A percentile compares a stretch with the other conserved stretches of the same genome.
Evolutionary conservation across 768 basidiomycete species (phyloP).

Genomic region (Megacollybia marginata): DNA sequence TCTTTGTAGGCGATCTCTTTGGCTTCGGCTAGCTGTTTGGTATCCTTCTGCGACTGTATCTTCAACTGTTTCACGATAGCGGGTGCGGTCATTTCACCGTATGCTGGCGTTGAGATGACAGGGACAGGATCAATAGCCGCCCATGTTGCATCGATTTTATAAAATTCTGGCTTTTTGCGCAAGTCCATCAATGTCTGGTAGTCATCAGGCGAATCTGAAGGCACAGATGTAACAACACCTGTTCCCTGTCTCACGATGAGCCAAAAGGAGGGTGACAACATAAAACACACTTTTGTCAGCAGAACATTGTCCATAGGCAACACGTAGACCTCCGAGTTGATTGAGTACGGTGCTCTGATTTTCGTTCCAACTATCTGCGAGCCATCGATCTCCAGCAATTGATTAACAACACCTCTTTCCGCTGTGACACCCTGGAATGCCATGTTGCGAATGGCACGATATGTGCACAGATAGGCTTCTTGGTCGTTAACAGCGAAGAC

Average conservation of each 20-base stretch:
- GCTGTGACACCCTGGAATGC: constrained; percentile 84
- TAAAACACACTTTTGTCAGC: constrained; percentile 67
- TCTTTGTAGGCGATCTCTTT: constrained; percentile 99
- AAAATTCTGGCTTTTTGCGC: constrained; percentile 93
- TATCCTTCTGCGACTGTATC: constrained; percentile 92
- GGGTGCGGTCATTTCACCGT: constrained; percentile 86
- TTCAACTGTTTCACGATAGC: constrained; percentile 82
- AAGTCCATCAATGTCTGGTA: constrained; percentile 85
- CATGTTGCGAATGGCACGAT: constrained; percentile 95
- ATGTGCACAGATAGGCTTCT: constrained; percentile 84
- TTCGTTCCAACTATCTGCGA: constrained; percentile 78
- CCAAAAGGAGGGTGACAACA: background rate
- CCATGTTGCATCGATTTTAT: constrained; percentile 91
- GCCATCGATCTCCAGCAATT: constrained; percentile 75
- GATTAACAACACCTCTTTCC: constrained; percentile 61
- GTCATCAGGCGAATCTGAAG: constrained; percentile 98
- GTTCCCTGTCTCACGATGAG: constrained; percentile 57
- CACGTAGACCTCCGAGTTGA: constrained; percentile 86
- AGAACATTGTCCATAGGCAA: constrained; percentile 98
- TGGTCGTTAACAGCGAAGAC: constrained; percentile 82
- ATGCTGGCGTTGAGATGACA: constrained; percentile 83
- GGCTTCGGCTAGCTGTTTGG: constrained; percentile 88
- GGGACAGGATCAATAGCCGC: constrained; percentile 78
- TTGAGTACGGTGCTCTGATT: constrained; percentile 78
- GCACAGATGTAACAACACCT: constrained; percentile 96